These are phyloP conservation scores for Apiospora sp. DNA, from an alignment of 2,329 filamentous ascomycete genomes.

Conservation along the genomic window DNA sequence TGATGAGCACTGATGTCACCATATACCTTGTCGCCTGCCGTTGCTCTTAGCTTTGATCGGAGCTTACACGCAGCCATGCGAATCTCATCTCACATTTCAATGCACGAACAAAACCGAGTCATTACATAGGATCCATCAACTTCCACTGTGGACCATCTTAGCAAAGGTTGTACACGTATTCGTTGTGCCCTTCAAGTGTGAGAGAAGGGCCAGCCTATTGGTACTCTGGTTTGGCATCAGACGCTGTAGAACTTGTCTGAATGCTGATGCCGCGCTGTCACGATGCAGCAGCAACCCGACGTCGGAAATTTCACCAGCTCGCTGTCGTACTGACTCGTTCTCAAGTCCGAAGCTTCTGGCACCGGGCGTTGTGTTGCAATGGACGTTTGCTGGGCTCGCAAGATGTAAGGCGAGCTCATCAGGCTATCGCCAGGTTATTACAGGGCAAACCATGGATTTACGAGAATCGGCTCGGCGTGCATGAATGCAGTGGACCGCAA, in stretches of 20 bases:
- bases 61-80: background rate
- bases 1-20: background rate
- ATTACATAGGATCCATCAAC: background rate
- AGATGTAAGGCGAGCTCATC: background rate
- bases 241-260: background rate
- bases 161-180: background rate
- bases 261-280: background rate
- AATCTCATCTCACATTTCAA: slow-evolving; percentile 13
- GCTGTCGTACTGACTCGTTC: background rate
- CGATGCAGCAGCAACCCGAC: background rate
- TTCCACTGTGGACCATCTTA: background rate
- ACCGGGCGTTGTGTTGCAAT: background rate
- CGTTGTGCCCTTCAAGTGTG: background rate
- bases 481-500: slow-evolving; percentile 19
- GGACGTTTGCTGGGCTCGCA: background rate
- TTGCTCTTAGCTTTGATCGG: background rate
- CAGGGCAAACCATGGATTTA: background rate
- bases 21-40: background rate
- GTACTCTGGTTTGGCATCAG: background rate
- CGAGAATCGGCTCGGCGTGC: background rate
- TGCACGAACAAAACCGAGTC: background rate
- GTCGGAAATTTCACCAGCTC: slow-evolving; percentile 3
- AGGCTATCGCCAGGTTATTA: background rate
- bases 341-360: background rate
- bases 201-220: background rate